phyloP scores from a whole-genome alignment of 768 basidiomycete species.

The Lentinula aciculospora region DNA sequence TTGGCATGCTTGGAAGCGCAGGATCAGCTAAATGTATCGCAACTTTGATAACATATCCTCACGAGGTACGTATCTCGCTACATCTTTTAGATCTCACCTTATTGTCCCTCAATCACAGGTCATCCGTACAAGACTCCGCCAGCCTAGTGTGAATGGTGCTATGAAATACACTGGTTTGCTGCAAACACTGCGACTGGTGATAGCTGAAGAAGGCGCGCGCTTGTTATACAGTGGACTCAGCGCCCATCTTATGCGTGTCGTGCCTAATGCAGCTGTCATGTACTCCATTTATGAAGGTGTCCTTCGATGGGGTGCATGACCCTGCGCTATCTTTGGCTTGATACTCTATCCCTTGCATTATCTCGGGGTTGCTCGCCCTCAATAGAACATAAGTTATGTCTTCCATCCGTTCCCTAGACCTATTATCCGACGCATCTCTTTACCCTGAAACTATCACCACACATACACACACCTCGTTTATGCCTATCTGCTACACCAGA shows the following conservation, averaged over 20 bases:
- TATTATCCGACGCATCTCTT: too few relatives aligned
- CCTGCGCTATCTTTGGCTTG: not conserved
- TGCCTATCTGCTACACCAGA: not conserved
- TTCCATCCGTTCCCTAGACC: not conserved
- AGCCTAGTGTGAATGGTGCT: constrained; percentile 74
- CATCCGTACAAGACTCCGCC: constrained; percentile 85
- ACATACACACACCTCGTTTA: too few relatives aligned
- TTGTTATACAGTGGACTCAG: constrained; percentile 89
- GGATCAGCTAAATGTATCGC: constrained; percentile 93
- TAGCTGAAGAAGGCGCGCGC: constrained; percentile 84
- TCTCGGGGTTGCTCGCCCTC: not conserved
- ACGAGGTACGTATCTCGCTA: constrained; percentile 63
- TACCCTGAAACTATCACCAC: too few relatives aligned
- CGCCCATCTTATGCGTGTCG: constrained; percentile 93
- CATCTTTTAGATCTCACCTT: not conserved
- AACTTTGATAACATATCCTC: constrained; percentile 94
- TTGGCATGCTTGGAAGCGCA: constrained; percentile 82
- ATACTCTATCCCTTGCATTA: not conserved
- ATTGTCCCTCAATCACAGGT: constrained; percentile 44
- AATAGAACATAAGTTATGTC: constrained; percentile 1
- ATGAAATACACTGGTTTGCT: constrained; percentile 80
- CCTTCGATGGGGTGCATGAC: constrained; percentile 46
- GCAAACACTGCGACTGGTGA: constrained; percentile 80
- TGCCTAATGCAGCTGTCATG: constrained; percentile 97
- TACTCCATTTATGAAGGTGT: constrained; percentile 90